A percentile compares a stretch with the other conserved stretches of the same genome.
phyloP scores from a whole-genome alignment of 2,329 filamentous ascomycete species.

The Calonectria naviculata region DNA sequence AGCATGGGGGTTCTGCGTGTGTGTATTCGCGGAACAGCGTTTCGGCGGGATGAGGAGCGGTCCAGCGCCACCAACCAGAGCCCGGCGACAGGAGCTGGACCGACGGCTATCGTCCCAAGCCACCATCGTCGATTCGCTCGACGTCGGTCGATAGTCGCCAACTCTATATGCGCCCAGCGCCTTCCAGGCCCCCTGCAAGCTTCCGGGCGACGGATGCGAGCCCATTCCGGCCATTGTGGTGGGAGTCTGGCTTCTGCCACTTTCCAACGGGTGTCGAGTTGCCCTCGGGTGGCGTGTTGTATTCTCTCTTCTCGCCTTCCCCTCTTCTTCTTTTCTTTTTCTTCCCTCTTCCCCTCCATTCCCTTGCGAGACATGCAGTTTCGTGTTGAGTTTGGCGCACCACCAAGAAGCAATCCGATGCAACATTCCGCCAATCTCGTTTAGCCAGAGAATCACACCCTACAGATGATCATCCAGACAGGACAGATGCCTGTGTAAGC shows the following conservation, averaged over 20 bases:
- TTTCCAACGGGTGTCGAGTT: neutral
- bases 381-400: neutral
- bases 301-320: neutral
- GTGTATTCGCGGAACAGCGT: neutral
- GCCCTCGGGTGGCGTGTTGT: neutral
- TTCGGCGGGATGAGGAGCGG: neutral
- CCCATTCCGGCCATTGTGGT: neutral
- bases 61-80: neutral
- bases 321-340: neutral
- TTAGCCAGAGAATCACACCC: neutral
- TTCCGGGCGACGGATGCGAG: neutral
- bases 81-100: neutral
- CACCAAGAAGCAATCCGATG: neutral
- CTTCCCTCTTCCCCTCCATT: neutral
- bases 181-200: neutral
- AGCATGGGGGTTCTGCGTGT: neutral
- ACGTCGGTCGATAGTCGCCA: neutral
- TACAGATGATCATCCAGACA: neutral
- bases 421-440: neutral
- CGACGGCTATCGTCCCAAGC: neutral
- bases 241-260: neutral
- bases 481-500: neutral
- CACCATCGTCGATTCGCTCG: neutral
- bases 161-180: neutral
- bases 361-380: neutral